Evolutionary conservation across 2,329 filamentous ascomycete species (phyloP).

Genomic region (Aaosphaeria pasadenensis): DNA sequence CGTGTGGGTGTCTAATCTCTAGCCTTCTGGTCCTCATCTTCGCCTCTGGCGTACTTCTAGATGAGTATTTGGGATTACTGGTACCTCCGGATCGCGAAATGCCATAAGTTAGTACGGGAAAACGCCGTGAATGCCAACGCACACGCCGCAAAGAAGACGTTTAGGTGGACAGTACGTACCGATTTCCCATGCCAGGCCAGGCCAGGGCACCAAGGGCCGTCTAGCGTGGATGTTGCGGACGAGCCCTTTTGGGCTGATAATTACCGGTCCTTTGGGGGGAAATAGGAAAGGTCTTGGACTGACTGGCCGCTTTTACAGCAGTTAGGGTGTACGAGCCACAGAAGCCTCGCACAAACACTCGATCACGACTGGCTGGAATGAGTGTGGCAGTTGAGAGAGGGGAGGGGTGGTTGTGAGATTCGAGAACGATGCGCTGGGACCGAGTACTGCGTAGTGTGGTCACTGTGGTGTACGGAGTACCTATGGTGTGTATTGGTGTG

Average conservation of each 20-base stretch:
- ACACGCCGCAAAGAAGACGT: neutral
- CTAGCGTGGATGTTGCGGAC: constrained; percentile 2
- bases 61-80: no score
- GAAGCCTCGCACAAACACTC: constrained; percentile 17
- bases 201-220: neutral
- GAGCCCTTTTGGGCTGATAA: constrained; percentile 16
- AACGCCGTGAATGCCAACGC: neutral
- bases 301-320: constrained; percentile 4
- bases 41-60: no score
- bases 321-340: constrained; percentile 15
- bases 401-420: constrained; percentile 6
- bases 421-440: constrained; percentile 31
- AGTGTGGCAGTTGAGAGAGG: constrained; percentile 7
- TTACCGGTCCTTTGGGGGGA: constrained; percentile 13
- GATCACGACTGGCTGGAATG: neutral
- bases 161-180: neutral
- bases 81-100: neutral
- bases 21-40: no score
- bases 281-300: constrained; percentile 1
- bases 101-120: neutral
- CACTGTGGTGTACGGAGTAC: no score
- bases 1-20: no score
- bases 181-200: neutral
- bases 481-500: constrained; percentile 4
- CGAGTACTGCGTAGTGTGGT: neutral